Evolutionary conservation across 176 grass and related monocot genomes (phyloP).

Genomic region (Melocanna baccifera): DNA sequence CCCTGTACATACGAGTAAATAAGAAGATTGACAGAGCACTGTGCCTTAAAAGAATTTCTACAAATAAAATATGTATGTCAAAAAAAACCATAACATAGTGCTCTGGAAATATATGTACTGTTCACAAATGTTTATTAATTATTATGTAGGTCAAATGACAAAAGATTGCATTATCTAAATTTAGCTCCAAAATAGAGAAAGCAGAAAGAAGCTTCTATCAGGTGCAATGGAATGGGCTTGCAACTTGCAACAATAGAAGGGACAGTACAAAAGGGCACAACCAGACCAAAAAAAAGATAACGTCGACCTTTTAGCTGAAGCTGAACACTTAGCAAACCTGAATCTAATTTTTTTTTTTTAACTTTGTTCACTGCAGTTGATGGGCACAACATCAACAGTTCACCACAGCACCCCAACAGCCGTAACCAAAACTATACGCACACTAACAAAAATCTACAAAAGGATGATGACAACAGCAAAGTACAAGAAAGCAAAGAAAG

Average conservation of each 20-base stretch:
- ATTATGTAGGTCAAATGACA: slow-evolving; percentile 3
- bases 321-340: not conserved
- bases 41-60: not conserved
- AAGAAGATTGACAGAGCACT: slow-evolving; percentile 17
- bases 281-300: too few relatives aligned
- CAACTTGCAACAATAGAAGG: not conserved
- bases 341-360: not conserved
- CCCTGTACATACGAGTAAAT: slow-evolving; percentile 54
- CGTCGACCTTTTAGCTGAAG: slow-evolving; percentile 17
- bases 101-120: not conserved
- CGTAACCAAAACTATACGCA: not conserved
- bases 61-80: not conserved
- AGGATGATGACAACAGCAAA: not conserved
- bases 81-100: not conserved
- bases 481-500: not conserved
- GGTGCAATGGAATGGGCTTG: not conserved
- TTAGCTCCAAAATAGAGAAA: not conserved
- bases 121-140: not conserved
- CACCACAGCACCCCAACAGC: not conserved
- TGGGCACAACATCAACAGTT: not conserved
- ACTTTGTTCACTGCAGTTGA: not conserved
- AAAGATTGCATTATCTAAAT: not conserved
- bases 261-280: slow-evolving; percentile 14
- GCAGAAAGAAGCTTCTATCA: not conserved
- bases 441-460: not conserved